Percentiles rank a stretch among this genome's conserved stretches.
phyloP scores from a whole-genome alignment of 1,139 yeast species.

The Suhomyces guaymorum region DNA sequence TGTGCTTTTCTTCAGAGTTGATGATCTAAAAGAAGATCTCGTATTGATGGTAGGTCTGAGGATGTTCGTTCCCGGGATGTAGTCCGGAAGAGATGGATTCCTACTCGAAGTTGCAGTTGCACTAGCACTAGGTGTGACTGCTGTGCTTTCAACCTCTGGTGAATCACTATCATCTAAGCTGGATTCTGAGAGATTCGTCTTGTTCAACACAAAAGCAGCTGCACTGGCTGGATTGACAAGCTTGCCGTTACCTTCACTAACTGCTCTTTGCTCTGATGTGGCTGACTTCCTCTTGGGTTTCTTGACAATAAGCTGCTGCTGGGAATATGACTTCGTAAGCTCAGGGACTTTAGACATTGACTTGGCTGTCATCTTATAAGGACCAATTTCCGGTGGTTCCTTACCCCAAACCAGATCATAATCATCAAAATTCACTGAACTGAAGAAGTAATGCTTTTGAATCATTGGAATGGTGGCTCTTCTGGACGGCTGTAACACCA shows the following conservation, averaged over 20 bases:
- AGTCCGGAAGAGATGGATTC: conserved; percentile 36
- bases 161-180: conserved; percentile 15
- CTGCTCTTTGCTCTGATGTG: conserved; percentile 11
- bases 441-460: conserved; percentile 68
- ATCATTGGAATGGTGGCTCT: conserved; percentile 42
- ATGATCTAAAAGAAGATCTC: conserved; percentile 31
- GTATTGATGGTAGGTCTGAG: conserved; percentile 53
- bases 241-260: conserved; percentile 21
- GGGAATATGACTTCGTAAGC: conserved; percentile 28
- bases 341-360: conserved; percentile 59
- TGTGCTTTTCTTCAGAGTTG: conserved; percentile 15
- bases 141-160: no score
- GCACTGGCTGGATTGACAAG: conserved; percentile 42
- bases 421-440: conserved; percentile 63
- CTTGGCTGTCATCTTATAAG: conserved; percentile 57
- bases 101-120: neutral
- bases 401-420: conserved; percentile 66
- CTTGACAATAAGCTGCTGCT: conserved; percentile 17
- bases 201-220: conserved; percentile 47
- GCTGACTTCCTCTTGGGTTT: conserved; percentile 14
- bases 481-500: conserved; percentile 46
- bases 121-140: no score
- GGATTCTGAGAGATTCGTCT: conserved; percentile 21
- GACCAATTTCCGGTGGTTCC: conserved; percentile 75
- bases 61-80: conserved; percentile 60